A percentile compares a stretch with the other conserved stretches of the same genome.
phyloP scores from a whole-genome alignment of 148 eudicot genomes.

The Vaccinium darrowii region DNA sequence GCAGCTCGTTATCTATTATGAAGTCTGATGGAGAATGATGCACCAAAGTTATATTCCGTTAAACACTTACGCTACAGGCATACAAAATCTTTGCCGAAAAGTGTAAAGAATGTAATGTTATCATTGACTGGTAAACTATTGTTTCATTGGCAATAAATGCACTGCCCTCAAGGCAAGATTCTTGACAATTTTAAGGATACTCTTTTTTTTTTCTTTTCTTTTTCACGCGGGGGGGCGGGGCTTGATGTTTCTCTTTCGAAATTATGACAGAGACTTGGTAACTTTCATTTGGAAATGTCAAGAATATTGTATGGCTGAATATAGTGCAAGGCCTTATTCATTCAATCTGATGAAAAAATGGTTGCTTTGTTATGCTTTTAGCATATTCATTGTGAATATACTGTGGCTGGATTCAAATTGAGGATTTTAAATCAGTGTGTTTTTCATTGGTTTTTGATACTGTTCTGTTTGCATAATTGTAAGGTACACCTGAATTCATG shows the following conservation, averaged over 20 bases:
- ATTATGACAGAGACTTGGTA: not conserved
- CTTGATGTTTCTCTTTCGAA: not conserved
- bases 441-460: not conserved
- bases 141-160: not conserved
- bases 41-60: not conserved
- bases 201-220: too few species aligned
- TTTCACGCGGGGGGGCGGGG: too few species aligned
- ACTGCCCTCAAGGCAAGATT: not conserved
- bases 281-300: not conserved
- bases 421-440: not conserved
- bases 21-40: not conserved
- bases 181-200: not conserved
- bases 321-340: not conserved
- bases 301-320: not conserved
- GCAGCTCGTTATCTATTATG: not conserved
- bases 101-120: not conserved
- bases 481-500: slow-evolving; percentile 79
- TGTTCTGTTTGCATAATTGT: not conserved
- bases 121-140: not conserved
- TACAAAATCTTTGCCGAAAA: not conserved
- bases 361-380: not conserved
- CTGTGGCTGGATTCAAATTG: not conserved
- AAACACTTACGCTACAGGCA: not conserved
- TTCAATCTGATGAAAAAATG: not conserved
- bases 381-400: not conserved